These are phyloP conservation scores for Paecilomyces sp. DNA, from an alignment of 2,329 filamentous ascomycete species.

Conservation along the genomic window DNA sequence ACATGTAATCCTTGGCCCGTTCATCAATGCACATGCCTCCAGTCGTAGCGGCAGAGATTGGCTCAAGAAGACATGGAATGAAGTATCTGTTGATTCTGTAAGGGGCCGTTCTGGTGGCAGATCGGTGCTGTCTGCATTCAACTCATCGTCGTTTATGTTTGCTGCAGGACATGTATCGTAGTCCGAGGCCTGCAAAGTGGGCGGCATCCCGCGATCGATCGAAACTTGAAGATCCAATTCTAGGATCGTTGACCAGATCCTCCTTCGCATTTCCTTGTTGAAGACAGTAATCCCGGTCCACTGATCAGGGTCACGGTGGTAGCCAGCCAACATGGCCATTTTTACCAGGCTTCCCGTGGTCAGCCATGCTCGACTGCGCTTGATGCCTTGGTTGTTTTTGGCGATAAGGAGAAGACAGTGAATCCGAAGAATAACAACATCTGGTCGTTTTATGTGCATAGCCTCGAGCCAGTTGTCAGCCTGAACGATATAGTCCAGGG, in stretches of 20 bases:
- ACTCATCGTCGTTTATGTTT: constrained; percentile 46
- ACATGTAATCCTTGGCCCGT: constrained; percentile 28
- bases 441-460: constrained; percentile 54
- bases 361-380: constrained; percentile 47
- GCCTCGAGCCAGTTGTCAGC: constrained; percentile 82
- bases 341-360: constrained; percentile 44
- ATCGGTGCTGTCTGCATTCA: constrained; percentile 29
- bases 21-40: constrained; percentile 27
- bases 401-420: constrained; percentile 46
- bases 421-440: constrained; percentile 43
- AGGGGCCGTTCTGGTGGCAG: constrained; percentile 21
- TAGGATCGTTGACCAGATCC: constrained; percentile 51
- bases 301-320: constrained; percentile 38
- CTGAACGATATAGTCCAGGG: constrained; percentile 72
- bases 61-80: constrained; percentile 6
- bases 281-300: constrained; percentile 29
- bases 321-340: constrained; percentile 46
- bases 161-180: constrained; percentile 44
- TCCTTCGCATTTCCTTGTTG: constrained; percentile 42
- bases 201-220: constrained; percentile 49
- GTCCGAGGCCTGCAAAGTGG: constrained; percentile 33
- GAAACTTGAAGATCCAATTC: constrained; percentile 52
- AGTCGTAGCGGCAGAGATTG: constrained; percentile 19
- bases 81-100: constrained; percentile 33
- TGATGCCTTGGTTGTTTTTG: constrained; percentile 44